Percentiles rank a stretch among this genome's conserved stretches.
Evolutionary conservation across 2,329 filamentous ascomycete genomes (phyloP).

Genomic region (Colletotrichum sp.): DNA sequence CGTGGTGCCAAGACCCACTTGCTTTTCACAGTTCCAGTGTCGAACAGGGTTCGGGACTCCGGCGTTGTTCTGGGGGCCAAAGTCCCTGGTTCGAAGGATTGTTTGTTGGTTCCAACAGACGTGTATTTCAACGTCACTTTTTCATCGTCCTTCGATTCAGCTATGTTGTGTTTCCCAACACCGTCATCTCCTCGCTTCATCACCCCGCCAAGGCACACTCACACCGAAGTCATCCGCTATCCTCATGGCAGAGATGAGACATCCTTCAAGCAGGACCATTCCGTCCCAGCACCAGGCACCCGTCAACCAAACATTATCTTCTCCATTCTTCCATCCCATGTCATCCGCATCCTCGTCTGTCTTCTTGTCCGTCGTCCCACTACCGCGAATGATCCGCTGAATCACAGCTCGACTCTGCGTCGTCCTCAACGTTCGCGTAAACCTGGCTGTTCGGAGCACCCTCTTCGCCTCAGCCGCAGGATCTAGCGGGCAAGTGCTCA

Average conservation of each 20-base stretch:
- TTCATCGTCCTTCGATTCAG: not conserved
- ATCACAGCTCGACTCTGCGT: conserved; percentile 51
- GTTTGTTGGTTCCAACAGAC: not conserved
- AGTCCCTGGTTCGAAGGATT: not conserved
- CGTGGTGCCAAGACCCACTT: no score
- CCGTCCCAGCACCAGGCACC: conserved; percentile 71
- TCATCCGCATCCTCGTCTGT: not conserved
- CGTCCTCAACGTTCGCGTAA: conserved; percentile 59
- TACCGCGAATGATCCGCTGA: conserved; percentile 45
- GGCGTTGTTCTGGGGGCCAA: not conserved
- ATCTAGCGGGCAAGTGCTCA: conserved; percentile 56
- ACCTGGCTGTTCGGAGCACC: conserved; percentile 49
- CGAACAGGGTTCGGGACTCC: not conserved
- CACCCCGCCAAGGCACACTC: conserved; percentile 37
- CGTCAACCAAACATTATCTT: conserved; percentile 58
- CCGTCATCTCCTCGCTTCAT: not conserved
- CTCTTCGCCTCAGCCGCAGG: conserved; percentile 38
- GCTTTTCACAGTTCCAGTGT: not conserved
- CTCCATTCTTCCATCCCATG: conserved; percentile 54
- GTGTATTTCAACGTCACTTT: not conserved
- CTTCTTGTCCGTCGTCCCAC: not conserved
- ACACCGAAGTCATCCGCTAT: conserved; percentile 58
- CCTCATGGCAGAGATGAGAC: conserved; percentile 62
- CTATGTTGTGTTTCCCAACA: not conserved
- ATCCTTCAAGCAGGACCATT: conserved; percentile 67